These are phyloP conservation scores for Macrolepiota dolichaula DNA, from an alignment of 768 basidiomycete species.

Conservation along the genomic window DNA sequence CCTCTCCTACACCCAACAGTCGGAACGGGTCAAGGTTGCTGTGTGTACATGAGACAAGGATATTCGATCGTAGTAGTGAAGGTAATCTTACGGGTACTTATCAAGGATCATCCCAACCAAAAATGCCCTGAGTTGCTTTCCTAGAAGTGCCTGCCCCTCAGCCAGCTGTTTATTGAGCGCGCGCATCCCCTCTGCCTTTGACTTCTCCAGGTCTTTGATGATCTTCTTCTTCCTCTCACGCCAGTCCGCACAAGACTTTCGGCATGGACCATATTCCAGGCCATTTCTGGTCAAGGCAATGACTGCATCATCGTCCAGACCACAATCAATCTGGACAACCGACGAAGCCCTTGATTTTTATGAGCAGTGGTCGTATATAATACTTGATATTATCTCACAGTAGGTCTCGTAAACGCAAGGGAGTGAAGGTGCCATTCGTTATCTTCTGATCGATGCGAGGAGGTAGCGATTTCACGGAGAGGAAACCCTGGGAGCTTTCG, in stretches of 20 bases:
- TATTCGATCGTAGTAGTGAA: too few species aligned
- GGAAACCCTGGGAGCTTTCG: neutral
- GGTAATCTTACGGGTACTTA: neutral
- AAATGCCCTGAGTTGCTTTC: constrained; percentile 1
- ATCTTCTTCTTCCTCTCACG: neutral
- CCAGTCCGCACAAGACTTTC: neutral
- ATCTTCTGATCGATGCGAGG: neutral
- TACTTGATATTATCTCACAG: neutral
- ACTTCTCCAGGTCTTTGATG: neutral
- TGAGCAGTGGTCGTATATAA: neutral
- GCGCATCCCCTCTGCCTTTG: neutral
- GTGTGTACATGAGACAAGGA: neutral
- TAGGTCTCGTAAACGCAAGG: neutral
- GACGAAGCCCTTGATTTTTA: neutral
- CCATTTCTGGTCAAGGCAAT: neutral
- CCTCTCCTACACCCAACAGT: neutral
- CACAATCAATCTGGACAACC: neutral
- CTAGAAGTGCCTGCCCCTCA: neutral
- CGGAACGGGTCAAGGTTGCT: neutral
- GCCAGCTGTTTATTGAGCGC: neutral
- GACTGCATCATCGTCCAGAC: neutral
- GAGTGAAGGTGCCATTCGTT: neutral
- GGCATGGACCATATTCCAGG: neutral
- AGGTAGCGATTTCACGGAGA: neutral
- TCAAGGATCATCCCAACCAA: neutral